Evolutionary conservation across 1,284 basidiomycete species (phyloP), one percentile per base, ranked within the genome.

Genomic region (Cutaneotrichosporon sp.): DNA sequence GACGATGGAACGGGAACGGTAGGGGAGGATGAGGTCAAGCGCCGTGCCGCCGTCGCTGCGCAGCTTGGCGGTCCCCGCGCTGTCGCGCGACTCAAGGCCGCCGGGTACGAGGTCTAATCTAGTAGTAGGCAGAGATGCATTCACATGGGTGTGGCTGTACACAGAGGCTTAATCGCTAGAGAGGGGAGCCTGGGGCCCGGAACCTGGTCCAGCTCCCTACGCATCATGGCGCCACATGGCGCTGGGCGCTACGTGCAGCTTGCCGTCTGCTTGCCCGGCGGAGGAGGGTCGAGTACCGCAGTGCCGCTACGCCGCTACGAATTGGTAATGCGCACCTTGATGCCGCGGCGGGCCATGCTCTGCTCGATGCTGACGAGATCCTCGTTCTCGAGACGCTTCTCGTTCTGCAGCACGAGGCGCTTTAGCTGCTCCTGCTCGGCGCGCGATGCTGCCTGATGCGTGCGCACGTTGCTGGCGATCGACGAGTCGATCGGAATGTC

Each of bases 401-500:
- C 82, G 67, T 82, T 82, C 67, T 82, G 79, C 47, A 83, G 70
- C 0, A 81, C 95, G n/a, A 97, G 83, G 20, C 88, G 86, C 82
- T 98, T 98, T 67, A 98, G 81, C 65, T 97, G 91, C 76, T 97
- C 92, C 70, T 97, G 94, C 77, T 98, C 95, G 10, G 91, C 91
- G 78, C 89, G 91, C 79, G 94, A 92, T 73, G 93, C 91, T 65
- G 91, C 82, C 74, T 97, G 94, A 56, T 95, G 90, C 7, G 89
- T 87, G 34, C 89, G 87, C 2, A 93, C 94, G 69, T 97, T 92
- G 55, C 92, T 83, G 3, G 94, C 95, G 36, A 98, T 83, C 1
- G 91, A 84, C 18, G 94, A 92, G 71, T 87, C 89, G 5, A 89
- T 81, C 3, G 95, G 95, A 49, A 98, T 88, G 54, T 91, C 89